Base-by-base conservation (phyloP, 352 stramenopile species). In the Chrysophaeum taylorii region DNA sequence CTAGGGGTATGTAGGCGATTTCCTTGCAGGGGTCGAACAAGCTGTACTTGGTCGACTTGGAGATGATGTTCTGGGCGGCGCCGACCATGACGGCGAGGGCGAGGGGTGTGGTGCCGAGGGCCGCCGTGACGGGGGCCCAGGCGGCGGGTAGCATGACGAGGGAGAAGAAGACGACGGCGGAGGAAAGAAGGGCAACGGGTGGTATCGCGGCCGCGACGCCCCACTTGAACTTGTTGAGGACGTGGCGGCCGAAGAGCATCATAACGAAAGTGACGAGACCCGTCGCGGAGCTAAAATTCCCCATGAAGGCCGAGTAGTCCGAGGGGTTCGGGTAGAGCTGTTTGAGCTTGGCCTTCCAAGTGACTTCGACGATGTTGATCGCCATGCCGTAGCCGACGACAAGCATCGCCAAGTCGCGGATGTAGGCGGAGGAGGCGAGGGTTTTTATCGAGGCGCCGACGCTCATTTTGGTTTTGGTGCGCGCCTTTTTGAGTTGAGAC, bases 291-390 rank as follows among this genome's bases (percentile, higher is more conserved):
- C 76, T 88, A 68, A 92, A 92, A 54, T 88, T 90, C 45, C 87
- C 87, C 88, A 94, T 94, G 76, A 94, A 94, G 14, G 83, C 78
- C 29, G 84, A 90, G 73, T 94, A 94, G 23, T 80, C 84, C 74
- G 91, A 92, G 2, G 87, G 86, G 78, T 92, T 81, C 14, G 85
- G 83, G 73, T 90, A 92, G 15, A 81, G 84, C 70, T 78, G 73
- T 78, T 92, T 92, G 0, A 94, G 69, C 71, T 92, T 92, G 18
- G 79, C 76, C 80, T 94, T 94, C 88, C 88, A 94, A 23, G 82
- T 89, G 15, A 88, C 84, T 76, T 94, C 87, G 0, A 94, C 86
- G 74, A 94, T 87, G 78, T 92, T 94, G 76, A 94, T 94, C 45
- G 82, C 88, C 84, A 94, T 88, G 68, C 87, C 87, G 72, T 94